phyloP scores from a whole-genome alignment of 2,329 filamentous ascomycete species.

The Neonectria neomacrospora region DNA sequence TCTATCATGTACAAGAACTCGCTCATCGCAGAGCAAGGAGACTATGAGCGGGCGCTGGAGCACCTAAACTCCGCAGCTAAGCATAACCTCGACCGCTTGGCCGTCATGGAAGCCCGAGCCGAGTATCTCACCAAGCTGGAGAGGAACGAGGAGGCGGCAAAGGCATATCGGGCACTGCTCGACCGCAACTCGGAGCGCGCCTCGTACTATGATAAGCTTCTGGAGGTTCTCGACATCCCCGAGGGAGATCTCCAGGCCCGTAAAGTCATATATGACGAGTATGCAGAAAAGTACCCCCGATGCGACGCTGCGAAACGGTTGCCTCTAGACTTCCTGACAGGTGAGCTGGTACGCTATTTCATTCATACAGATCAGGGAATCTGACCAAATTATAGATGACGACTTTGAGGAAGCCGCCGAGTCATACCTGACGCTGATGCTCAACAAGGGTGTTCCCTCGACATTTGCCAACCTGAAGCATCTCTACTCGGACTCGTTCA shows the following conservation, averaged over 20 bases:
- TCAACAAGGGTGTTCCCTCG: constrained; percentile 93
- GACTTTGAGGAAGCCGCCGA: constrained; percentile 83
- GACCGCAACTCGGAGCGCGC: constrained; percentile 90
- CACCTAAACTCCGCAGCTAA: constrained; percentile 84
- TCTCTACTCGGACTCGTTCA: constrained; percentile 81
- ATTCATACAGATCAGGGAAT: neutral
- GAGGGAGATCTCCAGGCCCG: constrained; percentile 69
- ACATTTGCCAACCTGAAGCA: constrained; percentile 97
- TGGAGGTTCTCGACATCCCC: constrained; percentile 72
- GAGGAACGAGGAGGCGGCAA: constrained; percentile 81
- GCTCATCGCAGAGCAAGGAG: constrained; percentile 90
- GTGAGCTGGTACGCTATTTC: constrained; percentile 52
- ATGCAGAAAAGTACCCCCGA: constrained; percentile 82
- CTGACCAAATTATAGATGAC: constrained; percentile 66
- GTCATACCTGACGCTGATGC: constrained; percentile 82
- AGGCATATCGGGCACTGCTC: constrained; percentile 82
- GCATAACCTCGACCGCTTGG: constrained; percentile 83
- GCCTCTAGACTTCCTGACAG: constrained; percentile 88
- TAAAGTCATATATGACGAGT: constrained; percentile 79
- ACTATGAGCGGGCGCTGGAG: constrained; percentile 83
- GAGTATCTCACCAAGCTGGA: constrained; percentile 84
- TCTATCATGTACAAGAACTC: constrained; percentile 94
- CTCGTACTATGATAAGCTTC: constrained; percentile 83
- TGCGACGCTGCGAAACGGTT: constrained; percentile 87
- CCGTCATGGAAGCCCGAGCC: constrained; percentile 86